Evolutionary conservation across 805 yeast species (phyloP), one percentile per base, ranked within the genome.

Genomic region (Kodamaea fukazawae): DNA sequence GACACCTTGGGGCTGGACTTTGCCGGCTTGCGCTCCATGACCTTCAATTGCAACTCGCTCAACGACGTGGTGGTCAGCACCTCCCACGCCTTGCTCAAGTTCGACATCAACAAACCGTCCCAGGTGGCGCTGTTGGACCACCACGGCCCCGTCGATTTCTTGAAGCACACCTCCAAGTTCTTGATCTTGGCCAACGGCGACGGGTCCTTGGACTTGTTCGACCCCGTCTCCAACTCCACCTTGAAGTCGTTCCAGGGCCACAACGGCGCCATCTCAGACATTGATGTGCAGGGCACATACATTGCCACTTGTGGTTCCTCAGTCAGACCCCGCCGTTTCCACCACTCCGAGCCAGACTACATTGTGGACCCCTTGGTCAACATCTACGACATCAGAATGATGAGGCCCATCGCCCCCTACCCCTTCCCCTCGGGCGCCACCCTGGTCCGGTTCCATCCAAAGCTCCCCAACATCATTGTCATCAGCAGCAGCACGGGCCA

Each of bases 391-490:
- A 58, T 87, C 22, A 73, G 95, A 45, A 75, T 79, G 42, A 69
- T 86, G 77, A 74, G 77, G 38, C 74, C 89, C 2, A 61, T 82
- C 40, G 70, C 95, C 0, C 96, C 97, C 3, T 71, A 91, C 6
- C 79, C 96, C 3, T 88, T 89, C 53, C 89, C 93, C 1, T 83
- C 89, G 0, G 97, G 97, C 9, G 96, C 98, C 1, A 73, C 85
- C 7, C 85, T 76, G 55, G 93, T 84, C 1, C 73, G 85, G 35
- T 71, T 91, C 45, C 97, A 91, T 63, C 97, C 98, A 5, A 83
- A 85, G 44, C 57, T 89, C 36, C 85, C 96, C 4, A 84, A 86
- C 28, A 79, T 84, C 26, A 77, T 88, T 32, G 58, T 88, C 4
- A 79, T 86, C 6, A 83, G 87, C 0, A 84, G 96, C 0, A 71